Conservation (phyloP, 106 monocot species). For the Dendrobium chrysotoxum region DNA sequence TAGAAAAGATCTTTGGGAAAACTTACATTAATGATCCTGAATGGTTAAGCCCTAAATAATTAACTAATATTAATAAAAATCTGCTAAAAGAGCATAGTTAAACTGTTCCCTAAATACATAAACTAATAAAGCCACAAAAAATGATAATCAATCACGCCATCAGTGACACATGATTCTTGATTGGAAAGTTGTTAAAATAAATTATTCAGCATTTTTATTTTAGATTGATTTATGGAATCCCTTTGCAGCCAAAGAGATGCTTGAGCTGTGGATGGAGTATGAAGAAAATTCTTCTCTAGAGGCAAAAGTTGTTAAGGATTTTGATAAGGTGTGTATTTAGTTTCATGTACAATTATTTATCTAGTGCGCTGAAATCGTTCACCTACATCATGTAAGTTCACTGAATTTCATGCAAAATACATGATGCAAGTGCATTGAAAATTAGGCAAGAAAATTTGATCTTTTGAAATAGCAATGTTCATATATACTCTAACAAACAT, state of each 20-base stretch:
- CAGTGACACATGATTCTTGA: not conserved
- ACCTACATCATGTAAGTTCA: too few species aligned
- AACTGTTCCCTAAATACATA: not conserved
- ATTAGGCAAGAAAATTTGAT: too few species aligned
- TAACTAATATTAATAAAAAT: not conserved
- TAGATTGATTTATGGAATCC: not conserved
- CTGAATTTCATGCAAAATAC: too few species aligned
- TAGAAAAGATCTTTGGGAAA: not conserved
- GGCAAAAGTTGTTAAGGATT: constrained; percentile 95
- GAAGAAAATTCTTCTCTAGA: constrained; percentile 87
- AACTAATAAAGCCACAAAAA: not conserved
- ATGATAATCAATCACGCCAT: not conserved
- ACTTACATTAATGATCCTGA: too few species aligned
- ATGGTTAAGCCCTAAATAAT: not conserved
- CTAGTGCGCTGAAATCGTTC: too few species aligned
- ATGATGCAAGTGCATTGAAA: too few species aligned
- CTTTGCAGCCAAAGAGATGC: constrained; percentile 77
- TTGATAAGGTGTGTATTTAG: constrained; percentile 74
- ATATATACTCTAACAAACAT: too few species aligned
- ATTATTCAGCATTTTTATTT: not conserved
- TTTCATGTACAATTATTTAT: not conserved
- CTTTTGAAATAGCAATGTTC: too few species aligned
- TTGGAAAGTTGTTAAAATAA: not conserved
- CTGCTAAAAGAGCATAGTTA: not conserved
- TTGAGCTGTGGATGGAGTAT: constrained; percentile 88